phyloP scores from a whole-genome alignment of 495 filamentous ascomycete species.

The Neurospora sp. region DNA sequence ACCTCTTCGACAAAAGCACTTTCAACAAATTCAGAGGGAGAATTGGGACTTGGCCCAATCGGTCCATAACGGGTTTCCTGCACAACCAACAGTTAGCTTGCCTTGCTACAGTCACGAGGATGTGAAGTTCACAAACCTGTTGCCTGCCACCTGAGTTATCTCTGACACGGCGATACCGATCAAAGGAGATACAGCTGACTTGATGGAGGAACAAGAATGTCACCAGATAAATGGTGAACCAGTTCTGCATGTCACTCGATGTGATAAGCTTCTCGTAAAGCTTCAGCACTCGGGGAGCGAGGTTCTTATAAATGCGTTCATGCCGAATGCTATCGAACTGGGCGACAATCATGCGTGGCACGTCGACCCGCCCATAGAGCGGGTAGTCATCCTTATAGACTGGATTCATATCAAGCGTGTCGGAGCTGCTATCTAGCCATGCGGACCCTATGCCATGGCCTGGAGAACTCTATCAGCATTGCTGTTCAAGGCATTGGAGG shows the following conservation, averaged over 20 bases:
- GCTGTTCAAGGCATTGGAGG: neutral
- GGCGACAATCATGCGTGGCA: slow-evolving; percentile 37
- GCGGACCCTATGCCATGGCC: slow-evolving; percentile 25
- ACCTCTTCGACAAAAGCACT: slow-evolving; percentile 16
- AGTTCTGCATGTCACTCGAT: slow-evolving; percentile 19
- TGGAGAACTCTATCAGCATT: slow-evolving; percentile 3
- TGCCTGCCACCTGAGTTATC: slow-evolving; percentile 5
- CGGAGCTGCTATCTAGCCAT: slow-evolving; percentile 19
- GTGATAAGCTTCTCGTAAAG: slow-evolving; percentile 22
- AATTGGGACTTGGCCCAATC: neutral
- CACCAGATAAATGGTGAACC: slow-evolving; percentile 31
- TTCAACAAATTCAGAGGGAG: neutral
- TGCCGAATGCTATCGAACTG: slow-evolving; percentile 37
- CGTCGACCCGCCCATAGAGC: slow-evolving; percentile 13
- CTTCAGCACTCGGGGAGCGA: slow-evolving; percentile 15
- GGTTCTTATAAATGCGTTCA: slow-evolving; percentile 14
- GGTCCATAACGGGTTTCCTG: slow-evolving; percentile 21
- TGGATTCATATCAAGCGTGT: slow-evolving; percentile 23
- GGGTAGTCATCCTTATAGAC: slow-evolving; percentile 10
- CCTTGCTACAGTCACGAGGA: neutral
- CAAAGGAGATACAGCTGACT: slow-evolving; percentile 7
- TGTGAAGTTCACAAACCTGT: neutral
- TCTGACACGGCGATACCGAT: slow-evolving; percentile 8
- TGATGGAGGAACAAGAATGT: slow-evolving; percentile 27
- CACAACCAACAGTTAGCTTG: neutral